phyloP scores from a whole-genome alignment of 441 rosid genomes.

The Bruguiera hainesii region DNA sequence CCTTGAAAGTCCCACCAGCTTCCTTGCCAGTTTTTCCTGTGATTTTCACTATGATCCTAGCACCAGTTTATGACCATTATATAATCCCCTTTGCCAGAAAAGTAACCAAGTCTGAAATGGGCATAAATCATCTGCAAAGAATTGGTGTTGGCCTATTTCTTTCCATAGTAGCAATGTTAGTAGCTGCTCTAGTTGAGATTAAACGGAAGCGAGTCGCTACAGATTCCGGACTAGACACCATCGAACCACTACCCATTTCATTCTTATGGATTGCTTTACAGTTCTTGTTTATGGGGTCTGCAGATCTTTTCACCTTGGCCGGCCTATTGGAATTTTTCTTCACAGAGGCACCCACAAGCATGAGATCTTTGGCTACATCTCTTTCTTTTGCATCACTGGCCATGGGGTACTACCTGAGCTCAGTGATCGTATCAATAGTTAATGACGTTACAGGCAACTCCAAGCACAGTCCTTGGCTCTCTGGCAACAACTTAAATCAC shows the following conservation, averaged over 20 bases:
- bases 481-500: conserved; percentile 51
- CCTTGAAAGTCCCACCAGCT: conserved; percentile 71
- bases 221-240: conserved; percentile 41
- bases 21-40: conserved; percentile 80
- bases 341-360: conserved; percentile 77
- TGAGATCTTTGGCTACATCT: conserved; percentile 88
- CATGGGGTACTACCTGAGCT: conserved; percentile 79
- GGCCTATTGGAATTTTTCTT: conserved; percentile 89
- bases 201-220: conserved; percentile 66
- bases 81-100: conserved; percentile 66
- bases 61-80: conserved; percentile 73
- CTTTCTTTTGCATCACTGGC: conserved; percentile 89
- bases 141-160: conserved; percentile 76
- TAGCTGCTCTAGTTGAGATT: conserved; percentile 79
- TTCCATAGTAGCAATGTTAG: conserved; percentile 72
- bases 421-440: conserved; percentile 66
- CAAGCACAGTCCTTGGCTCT: conserved; percentile 59
- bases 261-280: conserved; percentile 86
- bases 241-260: conserved; percentile 50
- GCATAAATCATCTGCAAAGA: conserved; percentile 70
- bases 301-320: conserved; percentile 88
- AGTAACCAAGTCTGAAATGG: conserved; percentile 71
- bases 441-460: conserved; percentile 45
- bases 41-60: conserved; percentile 72
- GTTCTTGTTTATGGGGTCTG: conserved; percentile 81